These are phyloP conservation scores for Fomitopsis palustris DNA, from an alignment of 1,284 basidiomycete species.

Conservation along the genomic window DNA sequence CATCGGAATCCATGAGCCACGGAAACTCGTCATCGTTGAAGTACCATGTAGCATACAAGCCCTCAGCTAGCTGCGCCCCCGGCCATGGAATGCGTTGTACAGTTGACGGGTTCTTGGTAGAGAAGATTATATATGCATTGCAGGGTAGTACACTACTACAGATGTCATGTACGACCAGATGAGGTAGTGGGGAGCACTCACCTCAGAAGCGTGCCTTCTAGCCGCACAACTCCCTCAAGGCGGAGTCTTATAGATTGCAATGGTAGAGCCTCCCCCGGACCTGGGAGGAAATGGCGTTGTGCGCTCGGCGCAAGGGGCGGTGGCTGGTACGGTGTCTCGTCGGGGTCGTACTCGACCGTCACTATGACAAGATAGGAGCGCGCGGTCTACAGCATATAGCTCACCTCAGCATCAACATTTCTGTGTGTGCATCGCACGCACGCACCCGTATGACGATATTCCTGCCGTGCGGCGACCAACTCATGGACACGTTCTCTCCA, in stretches of 20 bases:
- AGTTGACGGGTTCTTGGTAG: conserved; percentile 65
- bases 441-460: conserved; percentile 76
- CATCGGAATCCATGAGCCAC: conserved; percentile 70
- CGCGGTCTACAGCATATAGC: conserved; percentile 55
- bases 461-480: conserved; percentile 80
- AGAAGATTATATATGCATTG: conserved; percentile 64
- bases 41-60: conserved; percentile 66
- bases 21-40: conserved; percentile 66
- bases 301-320: conserved; percentile 50
- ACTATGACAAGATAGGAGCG: conserved; percentile 78
- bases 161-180: conserved; percentile 7
- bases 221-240: conserved; percentile 80
- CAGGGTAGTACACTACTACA: conserved; percentile 65
- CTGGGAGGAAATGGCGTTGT: conserved; percentile 67
- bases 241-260: conserved; percentile 62
- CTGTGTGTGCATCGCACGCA: conserved; percentile 1
- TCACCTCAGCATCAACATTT: neutral
- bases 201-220: conserved; percentile 75
- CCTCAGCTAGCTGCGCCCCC: conserved; percentile 34
- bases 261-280: conserved; percentile 73
- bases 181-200: conserved; percentile 33
- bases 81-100: conserved; percentile 83
- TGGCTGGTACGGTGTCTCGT: conserved; percentile 53
- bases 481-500: conserved; percentile 68
- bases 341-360: conserved; percentile 57